Conservation (phyloP, 2,329 filamentous ascomycete genomes). For the Xylaria hypoxylon region DNA sequence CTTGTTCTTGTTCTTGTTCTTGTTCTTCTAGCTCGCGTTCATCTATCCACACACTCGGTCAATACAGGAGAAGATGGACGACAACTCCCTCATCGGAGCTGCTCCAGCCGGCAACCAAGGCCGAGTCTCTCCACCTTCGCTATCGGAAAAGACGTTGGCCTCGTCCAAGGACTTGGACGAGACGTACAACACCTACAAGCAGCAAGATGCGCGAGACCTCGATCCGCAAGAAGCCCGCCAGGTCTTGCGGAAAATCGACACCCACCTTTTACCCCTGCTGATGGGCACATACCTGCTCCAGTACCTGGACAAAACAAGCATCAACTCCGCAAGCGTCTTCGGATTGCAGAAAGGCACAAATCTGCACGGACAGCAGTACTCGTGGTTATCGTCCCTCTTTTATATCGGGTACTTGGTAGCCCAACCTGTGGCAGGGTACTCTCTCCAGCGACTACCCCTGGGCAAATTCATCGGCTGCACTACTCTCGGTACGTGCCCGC, state of each 20-base stretch:
- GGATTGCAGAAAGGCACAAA: constrained; percentile 61
- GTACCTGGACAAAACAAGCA: constrained; percentile 55
- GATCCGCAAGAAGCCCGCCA: constrained; percentile 47
- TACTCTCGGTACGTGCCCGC: constrained; percentile 36
- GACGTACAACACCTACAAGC: constrained; percentile 51
- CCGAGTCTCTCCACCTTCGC: constrained; percentile 16
- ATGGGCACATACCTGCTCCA: constrained; percentile 52
- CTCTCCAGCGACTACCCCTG: constrained; percentile 45
- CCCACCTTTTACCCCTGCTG: constrained; percentile 49
- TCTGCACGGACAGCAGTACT: constrained; percentile 63
- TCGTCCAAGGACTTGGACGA: constrained; percentile 50
- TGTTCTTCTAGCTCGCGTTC: too few relatives aligned
- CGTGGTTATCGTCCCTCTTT: constrained; percentile 58
- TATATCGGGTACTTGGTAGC: constrained; percentile 49
- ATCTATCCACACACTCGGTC: too few relatives aligned
- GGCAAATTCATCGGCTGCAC: constrained; percentile 47
- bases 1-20: too few relatives aligned
- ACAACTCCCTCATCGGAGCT: constrained; percentile 33
- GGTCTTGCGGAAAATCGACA: constrained; percentile 50
- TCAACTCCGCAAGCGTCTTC: constrained; percentile 64
- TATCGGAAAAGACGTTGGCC: constrained; percentile 35
- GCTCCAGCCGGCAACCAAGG: background rate
- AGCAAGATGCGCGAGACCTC: constrained; percentile 44
- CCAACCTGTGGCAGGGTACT: constrained; percentile 47
- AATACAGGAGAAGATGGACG: constrained; percentile 32